A percentile compares a stretch with the other conserved stretches of the same genome.
Evolutionary conservation across 495 filamentous ascomycete species (phyloP).

Genomic region (Pseudevernia furfuracea): DNA sequence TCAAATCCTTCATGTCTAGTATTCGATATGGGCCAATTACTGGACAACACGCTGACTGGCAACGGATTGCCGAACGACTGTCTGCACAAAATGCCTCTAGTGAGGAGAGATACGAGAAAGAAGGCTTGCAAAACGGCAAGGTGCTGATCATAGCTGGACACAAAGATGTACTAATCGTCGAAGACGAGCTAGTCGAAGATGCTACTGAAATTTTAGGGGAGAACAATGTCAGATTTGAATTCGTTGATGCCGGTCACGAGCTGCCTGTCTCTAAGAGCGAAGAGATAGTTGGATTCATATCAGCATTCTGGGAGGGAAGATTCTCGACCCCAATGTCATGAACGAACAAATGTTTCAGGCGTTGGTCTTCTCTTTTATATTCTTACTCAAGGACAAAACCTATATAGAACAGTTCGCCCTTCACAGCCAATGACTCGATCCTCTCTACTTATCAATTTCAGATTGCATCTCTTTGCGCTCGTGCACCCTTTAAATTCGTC

Average conservation of each 20-base stretch:
- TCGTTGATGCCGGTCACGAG: conserved; percentile 53
- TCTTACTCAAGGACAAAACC: no score
- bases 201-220: conserved; percentile 41
- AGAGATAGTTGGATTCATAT: conserved; percentile 11
- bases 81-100: conserved; percentile 34
- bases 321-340: neutral
- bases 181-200: conserved; percentile 51
- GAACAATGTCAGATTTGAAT: conserved; percentile 69
- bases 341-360: neutral
- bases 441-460: neutral
- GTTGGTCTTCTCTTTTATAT: neutral
- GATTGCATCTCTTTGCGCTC: neutral
- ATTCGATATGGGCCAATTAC: conserved; percentile 51
- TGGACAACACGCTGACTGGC: conserved; percentile 49
- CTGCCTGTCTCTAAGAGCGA: conserved; percentile 8
- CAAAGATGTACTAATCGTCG: conserved; percentile 46
- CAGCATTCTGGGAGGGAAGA: conserved; percentile 7
- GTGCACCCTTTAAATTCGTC: neutral
- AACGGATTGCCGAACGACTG: conserved; percentile 44
- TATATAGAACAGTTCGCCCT: neutral
- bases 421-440: neutral
- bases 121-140: conserved; percentile 39
- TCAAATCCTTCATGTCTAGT: conserved; percentile 50
- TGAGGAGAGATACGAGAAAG: conserved; percentile 19
- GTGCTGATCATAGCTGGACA: conserved; percentile 50